phyloP scores from a whole-genome alignment of 352 stramenopile species.

The Pythium pyrilobum region DNA sequence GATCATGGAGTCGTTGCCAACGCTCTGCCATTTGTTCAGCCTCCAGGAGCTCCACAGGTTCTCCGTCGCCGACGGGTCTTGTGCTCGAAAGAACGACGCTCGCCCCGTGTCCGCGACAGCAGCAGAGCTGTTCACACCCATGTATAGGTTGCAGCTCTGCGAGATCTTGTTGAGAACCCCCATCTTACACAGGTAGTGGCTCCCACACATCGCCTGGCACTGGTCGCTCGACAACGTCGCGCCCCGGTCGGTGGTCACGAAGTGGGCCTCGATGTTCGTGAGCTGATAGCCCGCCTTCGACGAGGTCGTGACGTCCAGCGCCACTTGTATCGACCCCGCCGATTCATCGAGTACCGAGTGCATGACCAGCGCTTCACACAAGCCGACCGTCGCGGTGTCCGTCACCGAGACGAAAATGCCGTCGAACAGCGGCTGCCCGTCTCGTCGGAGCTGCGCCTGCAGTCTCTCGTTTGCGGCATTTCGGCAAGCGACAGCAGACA shows the following conservation, averaged over 20 bases:
- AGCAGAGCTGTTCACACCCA: slow-evolving; percentile 24
- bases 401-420: slow-evolving; percentile 30
- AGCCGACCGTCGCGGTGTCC: slow-evolving; percentile 17
- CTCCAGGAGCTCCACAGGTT: slow-evolving; percentile 37
- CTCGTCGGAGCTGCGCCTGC: slow-evolving; percentile 26
- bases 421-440: slow-evolving; percentile 29
- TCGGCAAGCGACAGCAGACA: slow-evolving; percentile 35
- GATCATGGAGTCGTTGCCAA: slow-evolving; percentile 28
- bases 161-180: slow-evolving; percentile 28
- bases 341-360: slow-evolving; percentile 34
- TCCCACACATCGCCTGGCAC: slow-evolving; percentile 31
- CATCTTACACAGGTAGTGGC: slow-evolving; percentile 43
- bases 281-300: slow-evolving; percentile 33
- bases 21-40: slow-evolving; percentile 29
- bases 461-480: slow-evolving; percentile 39
- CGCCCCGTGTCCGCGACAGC: slow-evolving; percentile 22
- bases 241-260: slow-evolving; percentile 32
- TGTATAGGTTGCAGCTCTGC: slow-evolving; percentile 41
- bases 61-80: slow-evolving; percentile 24
- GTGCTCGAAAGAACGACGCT: slow-evolving; percentile 21
- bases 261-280: slow-evolving; percentile 28
- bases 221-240: slow-evolving; percentile 28
- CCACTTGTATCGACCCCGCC: slow-evolving; percentile 23
- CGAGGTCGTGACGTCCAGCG: slow-evolving; percentile 34
- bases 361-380: slow-evolving; percentile 40